A percentile compares a stretch with the other conserved stretches of the same genome.
phyloP scores from a whole-genome alignment of 345 rosid species.

The Eucalyptus erythrocorys region DNA sequence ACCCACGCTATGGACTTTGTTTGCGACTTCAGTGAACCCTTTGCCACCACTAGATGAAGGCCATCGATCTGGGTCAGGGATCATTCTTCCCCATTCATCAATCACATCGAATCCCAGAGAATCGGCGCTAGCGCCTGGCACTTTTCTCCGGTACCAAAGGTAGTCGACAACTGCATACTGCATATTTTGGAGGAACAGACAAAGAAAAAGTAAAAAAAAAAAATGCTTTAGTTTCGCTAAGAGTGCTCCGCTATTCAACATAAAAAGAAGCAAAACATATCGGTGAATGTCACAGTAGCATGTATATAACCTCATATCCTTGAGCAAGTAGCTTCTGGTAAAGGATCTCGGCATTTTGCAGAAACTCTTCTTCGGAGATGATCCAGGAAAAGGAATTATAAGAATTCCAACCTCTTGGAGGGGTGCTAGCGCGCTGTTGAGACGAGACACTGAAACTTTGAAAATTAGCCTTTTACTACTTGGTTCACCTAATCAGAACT shows the following conservation, averaged over 20 bases:
- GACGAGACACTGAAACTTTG: background rate
- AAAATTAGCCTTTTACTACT: background rate
- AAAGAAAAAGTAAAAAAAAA: background rate
- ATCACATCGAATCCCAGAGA: constrained; percentile 81
- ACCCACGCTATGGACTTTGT: constrained; percentile 72
- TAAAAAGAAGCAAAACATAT: background rate
- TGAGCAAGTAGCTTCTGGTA: constrained; percentile 44
- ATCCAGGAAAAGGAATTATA: constrained; percentile 91
- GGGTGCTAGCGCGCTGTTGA: background rate
- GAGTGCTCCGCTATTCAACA: background rate
- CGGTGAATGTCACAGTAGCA: background rate
- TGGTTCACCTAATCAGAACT: background rate
- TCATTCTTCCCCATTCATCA: constrained; percentile 89
- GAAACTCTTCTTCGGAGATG: constrained; percentile 75
- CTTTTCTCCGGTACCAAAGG: constrained; percentile 89
- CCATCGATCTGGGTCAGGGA: constrained; percentile 80
- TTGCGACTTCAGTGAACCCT: constrained; percentile 72
- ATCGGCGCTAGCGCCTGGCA: constrained; percentile 48
- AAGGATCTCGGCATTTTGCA: constrained; percentile 49
- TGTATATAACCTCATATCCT: constrained; percentile 54
- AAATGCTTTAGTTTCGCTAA: background rate
- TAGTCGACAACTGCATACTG: constrained; percentile 95
- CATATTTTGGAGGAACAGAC: background rate
- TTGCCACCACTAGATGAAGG: constrained; percentile 72
- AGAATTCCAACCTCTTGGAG: constrained; percentile 98